Percentiles rank a stretch among this genome's conserved stretches.
Conservation (phyloP, 139 green algal genomes). For the Chlorella sorokiniana region DNA sequence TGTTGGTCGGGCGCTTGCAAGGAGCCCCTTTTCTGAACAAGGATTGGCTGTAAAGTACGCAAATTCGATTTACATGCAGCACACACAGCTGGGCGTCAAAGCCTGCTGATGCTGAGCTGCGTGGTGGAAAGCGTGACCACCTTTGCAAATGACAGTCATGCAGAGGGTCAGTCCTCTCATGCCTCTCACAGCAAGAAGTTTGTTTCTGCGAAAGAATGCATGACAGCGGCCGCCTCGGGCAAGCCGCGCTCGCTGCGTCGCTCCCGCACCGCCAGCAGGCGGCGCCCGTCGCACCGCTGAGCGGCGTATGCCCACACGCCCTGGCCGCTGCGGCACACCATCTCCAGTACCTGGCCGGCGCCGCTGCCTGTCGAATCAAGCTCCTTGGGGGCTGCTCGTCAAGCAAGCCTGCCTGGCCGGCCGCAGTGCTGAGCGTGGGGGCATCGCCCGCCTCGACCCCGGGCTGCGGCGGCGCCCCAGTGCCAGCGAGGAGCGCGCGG, state of each 20-base stretch:
- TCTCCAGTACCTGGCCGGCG: slow-evolving; percentile 10
- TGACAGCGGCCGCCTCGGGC: slow-evolving; percentile 4
- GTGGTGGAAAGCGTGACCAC: too few relatives aligned
- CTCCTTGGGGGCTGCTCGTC: not conserved
- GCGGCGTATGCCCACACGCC: slow-evolving; percentile 42
- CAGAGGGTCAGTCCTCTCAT: too few relatives aligned
- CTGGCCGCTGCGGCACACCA: slow-evolving; percentile 36
- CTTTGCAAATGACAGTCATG: too few relatives aligned
- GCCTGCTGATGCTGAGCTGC: too few relatives aligned
- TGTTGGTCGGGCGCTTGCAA: too few relatives aligned
- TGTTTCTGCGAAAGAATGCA: slow-evolving; percentile 8
- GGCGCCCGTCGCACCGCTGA: not conserved
- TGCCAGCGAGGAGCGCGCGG: slow-evolving; percentile 15
- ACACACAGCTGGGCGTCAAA: too few relatives aligned
- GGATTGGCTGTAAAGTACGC: too few relatives aligned
- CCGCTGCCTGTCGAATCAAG: not conserved
- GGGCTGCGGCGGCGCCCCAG: not conserved
- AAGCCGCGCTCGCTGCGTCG: slow-evolving; percentile 24
- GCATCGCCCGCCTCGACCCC: not conserved
- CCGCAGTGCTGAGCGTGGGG: not conserved
- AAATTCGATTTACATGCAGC: too few relatives aligned
- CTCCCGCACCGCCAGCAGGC: slow-evolving; percentile 40
- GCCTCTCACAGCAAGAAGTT: slow-evolving; percentile 17
- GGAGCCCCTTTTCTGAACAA: too few relatives aligned
- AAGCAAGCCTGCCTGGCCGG: not conserved